Conservation (phyloP, 768 basidiomycete species). For the Mycena alexandri region DNA sequence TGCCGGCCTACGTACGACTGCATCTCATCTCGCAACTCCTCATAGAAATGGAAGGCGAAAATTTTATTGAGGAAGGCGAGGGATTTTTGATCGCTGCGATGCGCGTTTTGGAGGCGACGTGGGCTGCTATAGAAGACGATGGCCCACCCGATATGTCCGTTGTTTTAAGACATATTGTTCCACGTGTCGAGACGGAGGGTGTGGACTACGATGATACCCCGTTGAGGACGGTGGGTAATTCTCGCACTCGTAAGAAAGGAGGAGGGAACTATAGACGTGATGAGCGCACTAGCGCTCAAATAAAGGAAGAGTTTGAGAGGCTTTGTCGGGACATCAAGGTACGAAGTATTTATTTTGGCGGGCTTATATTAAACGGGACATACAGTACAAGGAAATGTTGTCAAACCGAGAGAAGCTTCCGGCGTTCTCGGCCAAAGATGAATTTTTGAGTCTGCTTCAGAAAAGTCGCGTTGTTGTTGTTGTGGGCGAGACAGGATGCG, state of each 20-base stretch:
- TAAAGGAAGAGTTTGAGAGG: slow-evolving; percentile 66
- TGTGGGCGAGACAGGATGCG: slow-evolving; percentile 93
- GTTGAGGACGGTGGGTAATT: slow-evolving; percentile 3
- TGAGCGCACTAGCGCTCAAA: slow-evolving; percentile 58
- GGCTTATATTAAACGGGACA: slow-evolving; percentile 1
- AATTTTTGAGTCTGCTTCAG: slow-evolving; percentile 71
- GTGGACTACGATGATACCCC: slow-evolving; percentile 21
- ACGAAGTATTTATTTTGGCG: background rate
- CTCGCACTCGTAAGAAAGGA: slow-evolving; percentile 38
- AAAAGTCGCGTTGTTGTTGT: slow-evolving; percentile 80
- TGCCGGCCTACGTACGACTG: slow-evolving; percentile 86
- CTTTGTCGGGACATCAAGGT: slow-evolving; percentile 56
- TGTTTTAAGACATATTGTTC: slow-evolving; percentile 74
- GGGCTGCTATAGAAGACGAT: slow-evolving; percentile 73
- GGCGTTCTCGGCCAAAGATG: slow-evolving; percentile 75
- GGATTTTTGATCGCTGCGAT: slow-evolving; percentile 80
- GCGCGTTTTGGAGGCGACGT: slow-evolving; percentile 77
- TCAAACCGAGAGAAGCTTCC: slow-evolving; percentile 73
- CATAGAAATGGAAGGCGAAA: slow-evolving; percentile 62
- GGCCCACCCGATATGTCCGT: slow-evolving; percentile 83
- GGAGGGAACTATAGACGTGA: slow-evolving; percentile 49
- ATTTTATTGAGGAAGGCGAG: slow-evolving; percentile 74
- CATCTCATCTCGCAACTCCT: slow-evolving; percentile 81
- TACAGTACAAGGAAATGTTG: slow-evolving; percentile 68
- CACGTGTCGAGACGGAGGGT: slow-evolving; percentile 40